Conservation (phyloP, 768 basidiomycete species). For the Crucibulum laeve region DNA sequence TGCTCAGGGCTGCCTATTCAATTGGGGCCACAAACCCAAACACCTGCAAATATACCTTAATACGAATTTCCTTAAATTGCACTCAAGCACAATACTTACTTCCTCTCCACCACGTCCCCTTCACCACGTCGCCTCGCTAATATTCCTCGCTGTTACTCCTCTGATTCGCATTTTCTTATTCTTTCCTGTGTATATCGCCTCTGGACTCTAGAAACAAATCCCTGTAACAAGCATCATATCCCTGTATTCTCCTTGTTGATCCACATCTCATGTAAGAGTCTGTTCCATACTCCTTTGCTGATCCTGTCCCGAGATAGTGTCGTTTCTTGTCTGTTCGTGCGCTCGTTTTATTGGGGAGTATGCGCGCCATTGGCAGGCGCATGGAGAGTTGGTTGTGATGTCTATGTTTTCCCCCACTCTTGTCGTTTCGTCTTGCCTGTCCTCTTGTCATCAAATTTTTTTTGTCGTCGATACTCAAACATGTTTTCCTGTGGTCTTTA, state of each 20-base stretch:
- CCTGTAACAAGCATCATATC: background rate
- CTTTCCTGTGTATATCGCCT: background rate
- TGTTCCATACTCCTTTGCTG: background rate
- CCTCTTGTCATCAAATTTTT: constrained; percentile 14
- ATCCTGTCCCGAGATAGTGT: background rate
- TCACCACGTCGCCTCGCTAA: background rate
- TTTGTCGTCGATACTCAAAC: constrained; percentile 34
- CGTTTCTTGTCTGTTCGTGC: background rate
- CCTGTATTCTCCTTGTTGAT: background rate
- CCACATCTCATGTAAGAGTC: background rate
- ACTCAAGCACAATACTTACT: background rate
- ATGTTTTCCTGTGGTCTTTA: constrained; percentile 27
- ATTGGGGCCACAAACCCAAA: background rate
- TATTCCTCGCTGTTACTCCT: no score
- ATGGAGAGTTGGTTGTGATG: background rate
- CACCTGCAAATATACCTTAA: background rate
- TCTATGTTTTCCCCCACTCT: background rate
- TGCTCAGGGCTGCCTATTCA: no score
- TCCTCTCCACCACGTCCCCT: background rate
- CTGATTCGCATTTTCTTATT: background rate
- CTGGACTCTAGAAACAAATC: background rate
- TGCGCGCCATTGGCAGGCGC: background rate
- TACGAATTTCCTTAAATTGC: background rate
- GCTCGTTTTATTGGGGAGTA: background rate
- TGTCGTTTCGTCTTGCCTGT: constrained; percentile 12